Evolutionary conservation across 2,329 filamentous ascomycete species (phyloP).

Genomic region (Fusarium coicis): DNA sequence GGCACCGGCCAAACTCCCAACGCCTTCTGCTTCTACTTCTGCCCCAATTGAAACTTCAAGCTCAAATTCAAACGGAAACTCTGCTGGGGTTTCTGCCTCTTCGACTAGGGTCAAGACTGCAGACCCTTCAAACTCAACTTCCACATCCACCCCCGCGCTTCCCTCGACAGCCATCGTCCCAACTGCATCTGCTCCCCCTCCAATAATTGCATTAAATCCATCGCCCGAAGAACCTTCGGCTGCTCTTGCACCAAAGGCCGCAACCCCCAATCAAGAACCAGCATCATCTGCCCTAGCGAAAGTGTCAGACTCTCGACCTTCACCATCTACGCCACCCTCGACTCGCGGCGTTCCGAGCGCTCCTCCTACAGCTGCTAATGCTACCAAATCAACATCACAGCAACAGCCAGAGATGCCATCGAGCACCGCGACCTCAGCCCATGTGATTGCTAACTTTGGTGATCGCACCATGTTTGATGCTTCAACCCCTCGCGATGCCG

Average conservation of each 20-base stretch:
- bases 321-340: conserved; percentile 37
- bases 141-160: conserved; percentile 24
- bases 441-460: conserved; percentile 21
- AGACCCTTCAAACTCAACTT: conserved; percentile 17
- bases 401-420: conserved; percentile 35
- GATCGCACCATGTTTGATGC: conserved; percentile 41
- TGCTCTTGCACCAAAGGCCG: conserved; percentile 3
- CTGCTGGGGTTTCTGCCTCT: conserved; percentile 5
- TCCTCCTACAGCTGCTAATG: conserved; percentile 13
- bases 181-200: conserved; percentile 4
- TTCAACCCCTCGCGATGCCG: conserved; percentile 15
- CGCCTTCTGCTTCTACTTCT: conserved; percentile 5
- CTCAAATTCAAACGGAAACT: conserved; percentile 5
- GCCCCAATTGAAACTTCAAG: conserved; percentile 2
- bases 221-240: conserved; percentile 10
- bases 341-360: conserved; percentile 15
- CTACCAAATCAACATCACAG: conserved; percentile 25
- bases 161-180: conserved; percentile 2
- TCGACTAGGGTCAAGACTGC: neutral
- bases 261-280: conserved; percentile 13
- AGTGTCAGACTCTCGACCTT: conserved; percentile 14
- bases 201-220: conserved; percentile 6
- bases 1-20: conserved; percentile 1
- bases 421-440: conserved; percentile 14
- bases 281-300: conserved; percentile 9